Conservation (phyloP, 1,284 basidiomycete genomes). For the Blastosporella zonata region DNA sequence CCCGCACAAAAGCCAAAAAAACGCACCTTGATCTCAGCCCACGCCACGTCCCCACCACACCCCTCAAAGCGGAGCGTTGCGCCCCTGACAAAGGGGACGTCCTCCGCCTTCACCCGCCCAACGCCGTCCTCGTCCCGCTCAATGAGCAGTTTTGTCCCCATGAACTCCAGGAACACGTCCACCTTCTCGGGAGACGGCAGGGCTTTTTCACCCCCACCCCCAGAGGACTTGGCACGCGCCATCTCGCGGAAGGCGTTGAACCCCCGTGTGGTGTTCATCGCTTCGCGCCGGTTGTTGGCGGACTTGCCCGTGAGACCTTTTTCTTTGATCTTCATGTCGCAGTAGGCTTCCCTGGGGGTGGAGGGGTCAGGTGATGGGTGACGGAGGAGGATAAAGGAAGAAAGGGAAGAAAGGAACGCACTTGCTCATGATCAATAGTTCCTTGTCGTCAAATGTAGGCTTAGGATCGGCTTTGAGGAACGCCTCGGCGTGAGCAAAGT, state of each 20-base stretch:
- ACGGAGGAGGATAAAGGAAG: not conserved
- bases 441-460: slow-evolving; percentile 72
- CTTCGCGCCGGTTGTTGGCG: slow-evolving; percentile 53
- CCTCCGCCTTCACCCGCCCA: slow-evolving; percentile 66
- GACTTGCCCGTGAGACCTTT: slow-evolving; percentile 80
- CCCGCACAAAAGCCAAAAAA: not conserved
- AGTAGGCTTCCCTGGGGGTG: slow-evolving; percentile 75
- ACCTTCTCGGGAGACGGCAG: slow-evolving; percentile 45
- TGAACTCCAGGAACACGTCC: slow-evolving; percentile 67
- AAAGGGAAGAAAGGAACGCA: slow-evolving; percentile 32
- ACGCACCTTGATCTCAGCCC: slow-evolving; percentile 67
- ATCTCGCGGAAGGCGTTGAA: slow-evolving; percentile 93
- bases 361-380: not conserved
- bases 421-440: slow-evolving; percentile 88
- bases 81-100: slow-evolving; percentile 69
- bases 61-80: slow-evolving; percentile 77
- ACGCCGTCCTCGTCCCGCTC: slow-evolving; percentile 60
- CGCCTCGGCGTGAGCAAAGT: slow-evolving; percentile 65
- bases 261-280: slow-evolving; percentile 48
- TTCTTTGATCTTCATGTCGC: slow-evolving; percentile 97
- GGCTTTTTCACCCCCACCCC: slow-evolving; percentile 15
- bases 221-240: slow-evolving; percentile 41
- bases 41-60: slow-evolving; percentile 62
- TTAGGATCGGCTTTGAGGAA: slow-evolving; percentile 83
- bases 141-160: slow-evolving; percentile 63